Evolutionary conservation across 305 asterid genomes (phyloP).

Genomic region (Euphrasia arctica): DNA sequence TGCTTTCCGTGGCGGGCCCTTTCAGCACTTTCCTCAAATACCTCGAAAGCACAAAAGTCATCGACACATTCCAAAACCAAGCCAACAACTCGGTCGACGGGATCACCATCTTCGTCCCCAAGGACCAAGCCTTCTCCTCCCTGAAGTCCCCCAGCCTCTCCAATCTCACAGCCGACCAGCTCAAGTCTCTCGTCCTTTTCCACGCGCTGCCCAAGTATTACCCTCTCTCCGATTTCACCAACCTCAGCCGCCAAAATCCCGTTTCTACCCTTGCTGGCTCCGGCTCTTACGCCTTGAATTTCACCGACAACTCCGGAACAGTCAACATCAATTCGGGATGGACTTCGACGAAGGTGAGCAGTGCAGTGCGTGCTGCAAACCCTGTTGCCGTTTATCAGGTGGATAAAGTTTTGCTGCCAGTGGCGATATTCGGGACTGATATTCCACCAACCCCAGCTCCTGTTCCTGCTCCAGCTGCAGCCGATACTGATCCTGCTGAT

Average conservation of each 20-base stretch:
- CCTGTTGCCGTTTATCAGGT: constrained; percentile 76
- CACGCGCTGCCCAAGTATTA: constrained; percentile 77
- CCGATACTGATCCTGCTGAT: not conserved
- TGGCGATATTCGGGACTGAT: constrained; percentile 73
- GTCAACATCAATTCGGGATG: constrained; percentile 61
- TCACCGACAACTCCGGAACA: constrained; percentile 59
- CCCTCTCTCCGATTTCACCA: constrained; percentile 64
- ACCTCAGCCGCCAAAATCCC: constrained; percentile 64
- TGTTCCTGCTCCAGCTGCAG: constrained; percentile 58
- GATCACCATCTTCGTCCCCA: constrained; percentile 78
- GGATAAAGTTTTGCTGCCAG: constrained; percentile 64
- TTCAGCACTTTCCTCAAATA: constrained; percentile 64
- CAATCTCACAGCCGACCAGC: constrained; percentile 64
- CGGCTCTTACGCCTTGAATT: constrained; percentile 40
- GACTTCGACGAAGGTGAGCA: constrained; percentile 63
- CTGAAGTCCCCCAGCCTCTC: constrained; percentile 39
- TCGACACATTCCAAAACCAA: constrained; percentile 67
- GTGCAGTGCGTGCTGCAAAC: constrained; percentile 66
- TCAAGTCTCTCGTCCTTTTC: constrained; percentile 60
- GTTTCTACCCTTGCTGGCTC: constrained; percentile 60
- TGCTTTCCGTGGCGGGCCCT: constrained; percentile 79
- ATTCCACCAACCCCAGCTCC: constrained; percentile 84
- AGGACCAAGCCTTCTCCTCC: constrained; percentile 52
- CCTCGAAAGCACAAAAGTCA: constrained; percentile 54
- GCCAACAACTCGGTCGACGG: constrained; percentile 78